Base-by-base conservation (phyloP, 2,329 filamentous ascomycete species). In the Ceratocystis ficicola region DNA sequence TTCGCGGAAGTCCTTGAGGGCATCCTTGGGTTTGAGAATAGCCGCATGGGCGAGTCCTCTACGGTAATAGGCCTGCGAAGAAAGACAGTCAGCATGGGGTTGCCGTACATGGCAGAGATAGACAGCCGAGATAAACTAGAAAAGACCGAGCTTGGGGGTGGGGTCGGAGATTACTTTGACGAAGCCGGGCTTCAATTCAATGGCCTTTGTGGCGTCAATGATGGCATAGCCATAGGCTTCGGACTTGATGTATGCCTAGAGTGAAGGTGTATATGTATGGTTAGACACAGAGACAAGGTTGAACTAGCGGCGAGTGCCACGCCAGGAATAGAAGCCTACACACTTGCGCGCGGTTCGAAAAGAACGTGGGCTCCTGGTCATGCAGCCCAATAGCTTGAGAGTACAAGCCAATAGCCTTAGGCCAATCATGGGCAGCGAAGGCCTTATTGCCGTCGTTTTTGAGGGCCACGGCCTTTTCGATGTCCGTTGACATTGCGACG, bases 401-500 rank as follows among this genome's bases (percentile, higher is more conserved):
- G 76, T 99, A 99, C 70, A 86, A 85, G 1, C 92, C 86, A 69
- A 96, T 82, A 6, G 94, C 94, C 2, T 81, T 78, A 10, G 82
- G 83, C 88, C 89, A 99, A 79, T 97, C 88, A 72, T 96, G 90
- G 41, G 85, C 80, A 66, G 86, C 85, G 77, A 97, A 97, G 64
- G 91, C 91, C 73, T 92, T 89, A 77, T 99, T 99, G 74, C 94
- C 94, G 76, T 95, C 83, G 76, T 95, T 88, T 80, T 99, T 99
- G 71, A 95, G 80, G 73, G 87, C 88, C 70, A 86, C 83, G 64
- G 93, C 93, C 75, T 89, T 85, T 74, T 89, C 86, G 72, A 77
- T 71, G 28, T 74, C 71, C 41, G 74, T 74, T 68, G 77, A 72
- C 78, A 81, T 81, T 70, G 69, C 62, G 68, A 65, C 20, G 15